Base-by-base conservation (phyloP, 2,329 filamentous ascomycete genomes). In the Chaetomium strumarium region DNA sequence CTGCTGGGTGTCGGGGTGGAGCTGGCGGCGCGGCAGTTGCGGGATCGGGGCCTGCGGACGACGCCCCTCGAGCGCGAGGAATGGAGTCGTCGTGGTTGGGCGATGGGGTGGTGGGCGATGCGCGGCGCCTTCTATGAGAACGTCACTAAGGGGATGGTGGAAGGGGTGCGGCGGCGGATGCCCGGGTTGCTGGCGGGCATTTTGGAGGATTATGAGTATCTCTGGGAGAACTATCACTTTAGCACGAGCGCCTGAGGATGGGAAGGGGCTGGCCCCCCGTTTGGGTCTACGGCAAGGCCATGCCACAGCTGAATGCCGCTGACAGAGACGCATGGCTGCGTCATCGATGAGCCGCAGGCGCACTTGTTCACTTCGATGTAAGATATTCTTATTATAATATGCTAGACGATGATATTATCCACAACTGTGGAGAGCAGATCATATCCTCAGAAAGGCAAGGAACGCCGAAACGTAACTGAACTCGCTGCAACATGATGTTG, bases 151-250 rank as follows among this genome's bases (percentile, higher is more conserved):
- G 80, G 82, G 5, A 70, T 92, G 13, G 84, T 92, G 8, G 75
- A 75, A 30, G 86, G 84, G 63, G 78, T 96, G 59, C 84, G 83
- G 60, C 86, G 85, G 64, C 84, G 87, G 48, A 76, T 96, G 69
- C 80, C 95, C 43, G 84, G 87, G 59, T 81, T 99, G 66, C 76
- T 96, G 20, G 87, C 85, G 9, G 89, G 88, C 52, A 86, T 99
- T 42, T 71, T 97, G 58, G 90, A 96, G 67, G 93, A 99, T 68
- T 99, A 99, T 67, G 89, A 96, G 70, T 97, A 95, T 68, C 76
- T 99, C 31, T 99, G 93, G 93, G 90, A 96, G 71, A 91, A 95
- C 63, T 97, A 96, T 70, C 95, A 97, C 71, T 99, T 97, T 70
- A 81, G 79, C 67, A 82, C 80, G 34, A 80, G 76, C 51, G 54